Conservation (phyloP, 2,329 filamentous ascomycete species). For the Cladorrhinum sp. region DNA sequence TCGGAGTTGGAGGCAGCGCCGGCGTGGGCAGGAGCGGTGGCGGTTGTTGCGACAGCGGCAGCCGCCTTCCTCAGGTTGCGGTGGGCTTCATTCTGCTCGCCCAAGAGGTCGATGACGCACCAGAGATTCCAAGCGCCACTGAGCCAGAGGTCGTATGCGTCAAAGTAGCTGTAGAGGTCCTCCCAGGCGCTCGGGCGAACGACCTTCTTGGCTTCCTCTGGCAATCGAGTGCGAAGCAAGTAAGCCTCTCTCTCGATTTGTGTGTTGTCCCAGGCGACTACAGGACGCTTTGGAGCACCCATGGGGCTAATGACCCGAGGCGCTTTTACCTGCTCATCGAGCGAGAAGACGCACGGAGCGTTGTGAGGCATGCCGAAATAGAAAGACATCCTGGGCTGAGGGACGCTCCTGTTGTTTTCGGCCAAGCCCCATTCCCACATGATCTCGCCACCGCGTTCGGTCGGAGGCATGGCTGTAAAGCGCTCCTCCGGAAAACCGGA, state of each 20-base stretch:
- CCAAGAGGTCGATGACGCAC: constrained; percentile 34
- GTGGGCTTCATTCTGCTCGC: constrained; percentile 16
- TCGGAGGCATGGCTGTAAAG: neutral
- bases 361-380: constrained; percentile 35
- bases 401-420: neutral
- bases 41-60: neutral
- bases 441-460: neutral
- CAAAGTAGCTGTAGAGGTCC: constrained; percentile 48
- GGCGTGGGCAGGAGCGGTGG: neutral
- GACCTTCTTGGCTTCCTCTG: constrained; percentile 29
- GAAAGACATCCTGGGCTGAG: constrained; percentile 30
- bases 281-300: neutral
- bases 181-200: constrained; percentile 29
- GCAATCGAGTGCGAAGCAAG: constrained; percentile 11
- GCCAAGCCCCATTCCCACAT: neutral
- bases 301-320: constrained; percentile 7
- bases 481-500: neutral
- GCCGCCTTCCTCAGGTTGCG: neutral
- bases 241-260: constrained; percentile 31
- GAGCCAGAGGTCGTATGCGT: constrained; percentile 45
- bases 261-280: constrained; percentile 10
- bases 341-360: constrained; percentile 25
- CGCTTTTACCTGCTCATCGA: constrained; percentile 1
- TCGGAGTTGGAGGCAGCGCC: no score
- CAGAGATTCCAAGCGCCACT: constrained; percentile 48